Conservation (phyloP, 1,284 basidiomycete species). For the Coriolopsis trogii region DNA sequence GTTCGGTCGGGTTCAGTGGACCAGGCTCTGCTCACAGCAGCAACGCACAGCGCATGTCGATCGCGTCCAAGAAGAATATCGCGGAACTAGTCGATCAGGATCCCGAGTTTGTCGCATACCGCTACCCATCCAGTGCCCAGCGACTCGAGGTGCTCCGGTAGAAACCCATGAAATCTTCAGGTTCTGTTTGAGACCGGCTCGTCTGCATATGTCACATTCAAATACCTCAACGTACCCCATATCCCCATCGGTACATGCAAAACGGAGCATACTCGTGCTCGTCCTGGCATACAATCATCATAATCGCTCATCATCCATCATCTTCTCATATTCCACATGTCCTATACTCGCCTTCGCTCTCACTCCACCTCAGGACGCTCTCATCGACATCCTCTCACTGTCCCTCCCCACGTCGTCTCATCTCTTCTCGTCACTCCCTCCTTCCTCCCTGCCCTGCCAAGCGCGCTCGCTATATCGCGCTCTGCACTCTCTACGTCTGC, state of each 20-base stretch:
- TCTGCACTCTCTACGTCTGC: background rate
- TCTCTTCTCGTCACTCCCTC: constrained; percentile 5
- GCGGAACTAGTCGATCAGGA: constrained; percentile 81
- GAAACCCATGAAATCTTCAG: constrained; percentile 10
- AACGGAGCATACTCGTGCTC: constrained; percentile 1
- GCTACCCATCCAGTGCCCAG: constrained; percentile 73
- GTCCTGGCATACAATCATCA: background rate
- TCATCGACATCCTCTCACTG: background rate
- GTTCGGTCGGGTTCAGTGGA: constrained; percentile 41
- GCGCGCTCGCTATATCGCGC: background rate
- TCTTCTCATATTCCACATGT: background rate
- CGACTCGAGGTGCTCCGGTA: constrained; percentile 58
- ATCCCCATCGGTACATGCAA: constrained; percentile 12
- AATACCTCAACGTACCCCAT: constrained; percentile 3
- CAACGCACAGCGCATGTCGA: constrained; percentile 53
- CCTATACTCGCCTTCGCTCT: background rate
- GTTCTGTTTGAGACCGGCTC: constrained; percentile 2
- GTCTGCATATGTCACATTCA: constrained; percentile 7
- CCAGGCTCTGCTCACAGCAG: constrained; percentile 35
- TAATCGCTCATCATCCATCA: background rate
- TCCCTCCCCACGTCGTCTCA: background rate
- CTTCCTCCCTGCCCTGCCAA: background rate
- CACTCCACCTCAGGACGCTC: background rate
- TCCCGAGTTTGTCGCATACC: constrained; percentile 79
- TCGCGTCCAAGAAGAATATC: constrained; percentile 67